A percentile compares a stretch with the other conserved stretches of the same genome.
Evolutionary conservation across 2,329 filamentous ascomycete species (phyloP).

Genomic region (Helminthosporium solani): DNA sequence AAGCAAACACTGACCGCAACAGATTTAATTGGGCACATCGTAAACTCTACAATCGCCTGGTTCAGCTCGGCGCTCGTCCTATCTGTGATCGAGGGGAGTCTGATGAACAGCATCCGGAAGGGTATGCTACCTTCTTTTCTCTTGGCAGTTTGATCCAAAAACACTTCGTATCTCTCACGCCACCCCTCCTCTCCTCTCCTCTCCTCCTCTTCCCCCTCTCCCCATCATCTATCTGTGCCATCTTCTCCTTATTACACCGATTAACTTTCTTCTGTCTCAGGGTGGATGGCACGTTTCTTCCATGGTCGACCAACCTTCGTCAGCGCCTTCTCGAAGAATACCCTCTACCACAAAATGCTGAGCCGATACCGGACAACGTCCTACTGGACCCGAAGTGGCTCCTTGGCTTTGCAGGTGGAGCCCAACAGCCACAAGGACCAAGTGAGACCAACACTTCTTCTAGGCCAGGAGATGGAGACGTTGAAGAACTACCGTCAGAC

Average conservation of each 20-base stretch:
- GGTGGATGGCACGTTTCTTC: slow-evolving; percentile 76
- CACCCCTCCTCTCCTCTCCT: background rate
- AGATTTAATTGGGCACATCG: slow-evolving; percentile 92
- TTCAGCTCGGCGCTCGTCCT: slow-evolving; percentile 77
- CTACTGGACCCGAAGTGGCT: slow-evolving; percentile 75
- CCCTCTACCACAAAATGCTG: slow-evolving; percentile 66
- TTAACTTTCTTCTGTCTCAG: slow-evolving; percentile 46
- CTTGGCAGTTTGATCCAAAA: too few relatives aligned
- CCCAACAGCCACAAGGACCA: slow-evolving; percentile 4
- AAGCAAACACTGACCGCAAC: slow-evolving; percentile 8
- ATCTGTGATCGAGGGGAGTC: slow-evolving; percentile 80
- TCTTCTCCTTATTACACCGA: background rate
- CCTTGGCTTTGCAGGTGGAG: slow-evolving; percentile 45
- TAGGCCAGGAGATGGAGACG: slow-evolving; percentile 4
- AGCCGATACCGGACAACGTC: slow-evolving; percentile 71
- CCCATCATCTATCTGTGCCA: background rate
- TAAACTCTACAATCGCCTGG: slow-evolving; percentile 80
- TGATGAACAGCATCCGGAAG: slow-evolving; percentile 91
- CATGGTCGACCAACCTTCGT: slow-evolving; percentile 71
- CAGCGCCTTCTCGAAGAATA: slow-evolving; percentile 65
- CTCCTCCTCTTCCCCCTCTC: background rate
- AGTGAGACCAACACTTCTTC: background rate
- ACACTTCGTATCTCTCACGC: too few relatives aligned
- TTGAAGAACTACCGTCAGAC: slow-evolving; percentile 34
- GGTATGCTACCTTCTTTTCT: slow-evolving; percentile 57